Evolutionary conservation across 139 green algal species (phyloP).

Genomic region (Picochlorum sp.): DNA sequence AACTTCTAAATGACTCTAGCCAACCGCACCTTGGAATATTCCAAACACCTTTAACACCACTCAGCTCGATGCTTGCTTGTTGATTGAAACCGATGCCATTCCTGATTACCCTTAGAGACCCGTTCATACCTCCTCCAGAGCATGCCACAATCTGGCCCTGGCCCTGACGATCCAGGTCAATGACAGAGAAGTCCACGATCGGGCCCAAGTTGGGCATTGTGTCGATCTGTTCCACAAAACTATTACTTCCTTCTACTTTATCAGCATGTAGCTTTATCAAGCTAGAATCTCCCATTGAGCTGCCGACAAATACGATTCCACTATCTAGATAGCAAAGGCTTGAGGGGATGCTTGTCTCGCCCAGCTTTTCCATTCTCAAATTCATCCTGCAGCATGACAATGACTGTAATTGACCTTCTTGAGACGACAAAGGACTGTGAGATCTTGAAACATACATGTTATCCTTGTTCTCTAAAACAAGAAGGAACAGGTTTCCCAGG

Average conservation of each 20-base stretch:
- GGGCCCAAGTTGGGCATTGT: constrained; percentile 83
- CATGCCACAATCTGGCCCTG: constrained; percentile 93
- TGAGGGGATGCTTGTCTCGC: constrained; percentile 53
- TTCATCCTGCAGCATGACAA: not conserved
- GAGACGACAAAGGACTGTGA: not conserved
- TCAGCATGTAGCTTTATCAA: constrained; percentile 47
- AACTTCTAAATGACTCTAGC: not conserved
- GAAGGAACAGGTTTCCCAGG: not conserved
- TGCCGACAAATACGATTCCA: constrained; percentile 78
- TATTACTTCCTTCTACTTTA: constrained; percentile 12
- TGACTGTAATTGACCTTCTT: not conserved
- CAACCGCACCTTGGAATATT: constrained; percentile 48
- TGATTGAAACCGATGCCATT: constrained; percentile 97
- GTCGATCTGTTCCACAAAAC: constrained; percentile 75
- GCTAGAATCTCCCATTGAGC: constrained; percentile 60
- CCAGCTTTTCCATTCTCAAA: constrained; percentile 61
- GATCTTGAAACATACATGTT: no score
- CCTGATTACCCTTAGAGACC: constrained; percentile 83
- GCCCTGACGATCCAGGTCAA: constrained; percentile 91
- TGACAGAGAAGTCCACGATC: constrained; percentile 90
- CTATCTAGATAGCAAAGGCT: constrained; percentile 90
- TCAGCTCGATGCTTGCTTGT: constrained; percentile 72
- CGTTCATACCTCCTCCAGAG: constrained; percentile 60
- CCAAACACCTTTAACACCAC: constrained; percentile 84
- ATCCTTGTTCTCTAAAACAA: no score